Evolutionary conservation across 2,329 filamentous ascomycete genomes (phyloP), one percentile per base, ranked within the genome.

Genomic region (Alternaria novae-zelandiae): DNA sequence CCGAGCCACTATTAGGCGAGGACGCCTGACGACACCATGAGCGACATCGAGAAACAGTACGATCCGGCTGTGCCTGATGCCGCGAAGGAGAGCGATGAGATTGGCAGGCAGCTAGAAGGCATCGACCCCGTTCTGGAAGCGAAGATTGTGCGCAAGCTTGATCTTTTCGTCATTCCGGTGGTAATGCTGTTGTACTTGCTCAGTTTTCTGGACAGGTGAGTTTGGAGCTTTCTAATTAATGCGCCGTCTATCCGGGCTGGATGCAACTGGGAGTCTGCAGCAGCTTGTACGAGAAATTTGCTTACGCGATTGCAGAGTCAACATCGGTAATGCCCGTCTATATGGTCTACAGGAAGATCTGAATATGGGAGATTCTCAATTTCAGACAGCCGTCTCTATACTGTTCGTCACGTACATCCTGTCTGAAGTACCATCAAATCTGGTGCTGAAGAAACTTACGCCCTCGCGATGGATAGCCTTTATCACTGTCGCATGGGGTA

Each of bases 151-250:
- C 83, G 87, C 59, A 92, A 91, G 78, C 79, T 92, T 30, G 90
- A 92, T 75, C 64, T 83, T 13, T 83, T 86, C 72, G 83, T 92
- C 25, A 84, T 92, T 13, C 90, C 90, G 3, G 81, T 91, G 20
- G 83, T 91, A 8, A 91, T 91, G 87, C 77, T 87, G 7, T 79
- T 91, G 15, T 95, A 95, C 75, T 83, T 94, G 13, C 88, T 94
- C 69, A 91, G 89, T 69, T 94, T 94, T 75, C 80, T 94, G 9
- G 91, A 93, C 74, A 84, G 91, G 86, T 88, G 74, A 77, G 83
- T 80, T 41, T 28, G 13, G 9, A 46, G 8, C 23, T 36, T 36
- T 13, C 4, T 53, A 9, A 9, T 53, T 53, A 15, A 6, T 23
- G 21, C 28, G 11, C 1, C 32, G 20, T 36, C 12, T 20, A n/a